phyloP scores from a whole-genome alignment of 257 asterid species.

The Ophiorrhiza pumila region DNA sequence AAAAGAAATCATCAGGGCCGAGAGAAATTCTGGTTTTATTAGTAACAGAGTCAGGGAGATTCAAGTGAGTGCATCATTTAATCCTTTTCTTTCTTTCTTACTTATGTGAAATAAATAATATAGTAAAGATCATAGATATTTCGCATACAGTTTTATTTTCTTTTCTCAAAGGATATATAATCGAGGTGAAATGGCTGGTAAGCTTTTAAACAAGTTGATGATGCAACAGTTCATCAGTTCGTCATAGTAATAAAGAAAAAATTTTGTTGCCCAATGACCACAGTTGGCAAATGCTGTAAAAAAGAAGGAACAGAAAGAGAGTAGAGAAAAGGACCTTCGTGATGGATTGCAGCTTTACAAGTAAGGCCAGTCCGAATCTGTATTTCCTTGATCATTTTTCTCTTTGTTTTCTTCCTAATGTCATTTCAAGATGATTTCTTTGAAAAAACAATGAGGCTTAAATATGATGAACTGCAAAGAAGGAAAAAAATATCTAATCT shows the following conservation, averaged over 20 bases:
- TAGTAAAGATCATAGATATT: too few species aligned
- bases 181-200: background rate
- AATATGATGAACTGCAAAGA: background rate
- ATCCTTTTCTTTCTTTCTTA: too few species aligned
- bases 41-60: constrained; percentile 76
- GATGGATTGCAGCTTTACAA: constrained; percentile 80
- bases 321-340: constrained; percentile 70
- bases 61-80: constrained; percentile 52
- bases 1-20: constrained; percentile 76
- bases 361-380: constrained; percentile 33
- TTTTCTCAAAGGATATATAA: too few species aligned
- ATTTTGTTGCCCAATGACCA: constrained; percentile 1
- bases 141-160: too few species aligned
- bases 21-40: constrained; percentile 80
- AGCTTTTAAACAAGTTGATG: background rate
- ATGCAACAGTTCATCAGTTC: background rate
- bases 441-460: background rate
- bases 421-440: background rate
- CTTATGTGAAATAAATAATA: too few species aligned
- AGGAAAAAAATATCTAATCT: background rate
- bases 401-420: too few species aligned
- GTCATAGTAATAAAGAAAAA: background rate
- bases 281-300: constrained; percentile 67
- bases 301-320: constrained; percentile 66
- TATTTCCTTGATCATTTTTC: background rate